Percentiles rank a stretch among this genome's conserved stretches.
These are phyloP conservation scores for Monosporascus sp. DNA, from an alignment of 2,329 filamentous ascomycete genomes.

Conservation along the genomic window DNA sequence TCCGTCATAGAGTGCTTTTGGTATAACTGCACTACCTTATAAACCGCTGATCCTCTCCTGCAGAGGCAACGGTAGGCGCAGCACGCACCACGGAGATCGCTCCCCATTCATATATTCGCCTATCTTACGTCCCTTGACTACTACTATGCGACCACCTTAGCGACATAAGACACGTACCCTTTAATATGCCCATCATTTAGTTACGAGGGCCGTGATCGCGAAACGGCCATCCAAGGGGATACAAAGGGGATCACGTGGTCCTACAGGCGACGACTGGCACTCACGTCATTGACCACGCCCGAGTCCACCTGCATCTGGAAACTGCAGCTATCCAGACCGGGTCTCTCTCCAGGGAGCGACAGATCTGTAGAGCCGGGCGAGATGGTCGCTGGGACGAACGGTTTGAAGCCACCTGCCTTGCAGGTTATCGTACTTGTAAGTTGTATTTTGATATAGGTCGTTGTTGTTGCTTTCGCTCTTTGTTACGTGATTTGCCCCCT, in stretches of 20 bases:
- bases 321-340: conserved; percentile 1
- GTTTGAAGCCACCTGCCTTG: conserved; percentile 43
- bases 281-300: no score
- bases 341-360: background rate
- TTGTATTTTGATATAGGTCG: conserved; percentile 16
- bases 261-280: background rate
- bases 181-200: no score
- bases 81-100: no score
- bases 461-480: background rate
- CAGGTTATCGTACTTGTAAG: conserved; percentile 73
- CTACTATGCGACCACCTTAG: no score
- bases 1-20: no score
- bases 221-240: background rate
- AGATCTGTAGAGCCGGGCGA: conserved; percentile 6
- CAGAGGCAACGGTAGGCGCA: no score
- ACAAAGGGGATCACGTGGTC: background rate
- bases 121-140: no score
- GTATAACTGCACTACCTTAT: no score
- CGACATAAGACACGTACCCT: no score
- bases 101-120: no score
- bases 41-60: no score
- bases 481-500: background rate
- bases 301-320: background rate
- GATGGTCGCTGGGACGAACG: conserved; percentile 14
- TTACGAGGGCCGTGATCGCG: no score